phyloP scores from a whole-genome alignment of 139 green algal genomes.

The Tetradesmus obliquus region DNA sequence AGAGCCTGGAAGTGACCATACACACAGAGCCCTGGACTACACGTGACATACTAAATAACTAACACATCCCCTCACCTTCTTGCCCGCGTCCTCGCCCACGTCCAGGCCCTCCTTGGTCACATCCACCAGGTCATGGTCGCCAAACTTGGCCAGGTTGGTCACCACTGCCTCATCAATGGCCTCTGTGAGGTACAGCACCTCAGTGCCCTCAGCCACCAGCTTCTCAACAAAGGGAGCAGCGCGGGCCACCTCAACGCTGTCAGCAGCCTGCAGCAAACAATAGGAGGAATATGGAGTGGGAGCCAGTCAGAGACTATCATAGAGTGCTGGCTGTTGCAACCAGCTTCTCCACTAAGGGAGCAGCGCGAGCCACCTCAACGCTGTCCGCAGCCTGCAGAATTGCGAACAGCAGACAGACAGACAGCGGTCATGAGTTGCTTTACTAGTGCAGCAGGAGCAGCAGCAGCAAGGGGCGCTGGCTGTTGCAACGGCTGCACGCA shows the following conservation, averaged over 20 bases:
- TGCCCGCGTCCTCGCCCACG: conserved; percentile 56
- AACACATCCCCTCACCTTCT: conserved; percentile 45
- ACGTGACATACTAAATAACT: no score
- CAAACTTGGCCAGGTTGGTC: conserved; percentile 86
- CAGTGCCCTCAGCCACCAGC: conserved; percentile 82
- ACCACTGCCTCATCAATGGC: conserved; percentile 96
- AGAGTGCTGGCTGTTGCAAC: conserved; percentile 43
- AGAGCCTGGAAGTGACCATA: no score
- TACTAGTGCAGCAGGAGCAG: no score
- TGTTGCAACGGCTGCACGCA: conserved; percentile 43
- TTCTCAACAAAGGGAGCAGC: conserved; percentile 91
- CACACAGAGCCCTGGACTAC: no score
- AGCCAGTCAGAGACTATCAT: no score
- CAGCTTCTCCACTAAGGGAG: conserved; percentile 93
- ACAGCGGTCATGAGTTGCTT: no score
- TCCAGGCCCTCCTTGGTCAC: conserved; percentile 94
- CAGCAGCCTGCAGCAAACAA: conserved; percentile 50
- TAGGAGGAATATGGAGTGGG: no score
- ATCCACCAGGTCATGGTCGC: conserved; percentile 90
- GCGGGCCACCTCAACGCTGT: conserved; percentile 63
- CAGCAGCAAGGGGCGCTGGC: no score
- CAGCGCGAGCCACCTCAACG: conserved; percentile 64
- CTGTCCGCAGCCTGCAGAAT: conserved; percentile 51
- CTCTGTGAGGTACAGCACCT: conserved; percentile 97
- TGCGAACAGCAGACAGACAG: neutral